phyloP scores from a whole-genome alignment of 1,284 basidiomycete species.

The Ustilago tritici region DNA sequence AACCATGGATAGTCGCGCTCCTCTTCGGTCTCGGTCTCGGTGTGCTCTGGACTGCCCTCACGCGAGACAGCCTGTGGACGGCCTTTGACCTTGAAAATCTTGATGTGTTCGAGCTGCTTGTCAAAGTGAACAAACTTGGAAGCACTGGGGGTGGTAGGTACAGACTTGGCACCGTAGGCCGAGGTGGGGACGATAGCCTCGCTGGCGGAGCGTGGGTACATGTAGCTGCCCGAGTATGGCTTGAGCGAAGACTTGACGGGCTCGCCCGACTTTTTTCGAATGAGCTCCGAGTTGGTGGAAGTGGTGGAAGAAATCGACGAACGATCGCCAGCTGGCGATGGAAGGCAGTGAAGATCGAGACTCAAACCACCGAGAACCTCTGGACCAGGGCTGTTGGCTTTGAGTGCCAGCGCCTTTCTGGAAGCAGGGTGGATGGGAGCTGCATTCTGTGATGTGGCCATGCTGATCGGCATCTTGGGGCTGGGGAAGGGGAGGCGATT shows the following conservation, averaged over 20 bases:
- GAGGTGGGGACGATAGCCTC: conserved; percentile 48
- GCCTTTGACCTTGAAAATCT: conserved; percentile 91
- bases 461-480: conserved; percentile 29
- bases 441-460: conserved; percentile 13
- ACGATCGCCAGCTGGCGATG: conserved; percentile 49
- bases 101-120: conserved; percentile 85
- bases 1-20: conserved; percentile 69
- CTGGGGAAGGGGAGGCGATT: conserved; percentile 46
- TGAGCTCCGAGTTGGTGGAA: conserved; percentile 68
- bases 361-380: conserved; percentile 58
- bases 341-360: conserved; percentile 60
- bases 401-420: conserved; percentile 57
- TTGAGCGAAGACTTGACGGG: conserved; percentile 92
- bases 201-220: conserved; percentile 72
- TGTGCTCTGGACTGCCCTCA: conserved; percentile 87
- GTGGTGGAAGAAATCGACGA: conserved; percentile 44
- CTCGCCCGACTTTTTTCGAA: conserved; percentile 92
- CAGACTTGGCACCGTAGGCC: conserved; percentile 52
- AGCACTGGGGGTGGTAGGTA: conserved; percentile 75
- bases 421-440: conserved; percentile 51
- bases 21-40: conserved; percentile 80
- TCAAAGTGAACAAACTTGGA: conserved; percentile 94
- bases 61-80: conserved; percentile 91
- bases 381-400: conserved; percentile 49
- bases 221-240: conserved; percentile 72